Base-by-base conservation (phyloP, 495 filamentous ascomycete species). In the Tuber brumale region DNA sequence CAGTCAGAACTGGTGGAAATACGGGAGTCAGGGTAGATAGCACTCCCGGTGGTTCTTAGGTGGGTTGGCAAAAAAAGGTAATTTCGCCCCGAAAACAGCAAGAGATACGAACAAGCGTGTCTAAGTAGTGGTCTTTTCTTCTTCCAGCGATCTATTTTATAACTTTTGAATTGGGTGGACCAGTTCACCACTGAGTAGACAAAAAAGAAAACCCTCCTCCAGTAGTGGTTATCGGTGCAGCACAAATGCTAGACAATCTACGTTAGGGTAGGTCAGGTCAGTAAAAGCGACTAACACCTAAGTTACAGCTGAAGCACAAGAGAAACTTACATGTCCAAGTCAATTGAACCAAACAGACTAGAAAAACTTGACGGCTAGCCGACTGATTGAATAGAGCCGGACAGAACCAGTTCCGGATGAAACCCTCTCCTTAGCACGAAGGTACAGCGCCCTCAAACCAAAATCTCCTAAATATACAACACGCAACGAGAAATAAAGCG, bases 271-370 rank as follows among this genome's bases (percentile, higher is more conserved):
- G 44, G 73, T 79, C 78, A 79, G 78, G 39, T 71, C 57, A 66
- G 57, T 6, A 66, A 16, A 27, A 23, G 72, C 70, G 69, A 51
- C 79, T 72, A 72, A 75, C 19, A 70, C 39, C n/a, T n/a, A n/a
- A n/a, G n/a, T 31, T 42, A 46, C 37, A 73, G 41, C 31, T 44
- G 44, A 42, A 71, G 45, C 71, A 72, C 70, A 19, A 12, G 44
- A n/a, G 27, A 61, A 69, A 74, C 77, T 80, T 79, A 80, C 78
- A 77, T 73, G 75, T 80, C 79, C 78, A 80, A 80, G 72, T 80
- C 78, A 80, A 80, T 80, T 80, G 78, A 80, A 80, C 51, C 69
- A 70, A 70, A 70, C 35, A 77, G 72, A 72, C 46, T 76, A 75
- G 75, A 72, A 73, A 75, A 79, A 79, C 66, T 23, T 80, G 66